phyloP scores from a whole-genome alignment of 1,284 basidiomycete genomes.

The Gomphus bonarii region DNA sequence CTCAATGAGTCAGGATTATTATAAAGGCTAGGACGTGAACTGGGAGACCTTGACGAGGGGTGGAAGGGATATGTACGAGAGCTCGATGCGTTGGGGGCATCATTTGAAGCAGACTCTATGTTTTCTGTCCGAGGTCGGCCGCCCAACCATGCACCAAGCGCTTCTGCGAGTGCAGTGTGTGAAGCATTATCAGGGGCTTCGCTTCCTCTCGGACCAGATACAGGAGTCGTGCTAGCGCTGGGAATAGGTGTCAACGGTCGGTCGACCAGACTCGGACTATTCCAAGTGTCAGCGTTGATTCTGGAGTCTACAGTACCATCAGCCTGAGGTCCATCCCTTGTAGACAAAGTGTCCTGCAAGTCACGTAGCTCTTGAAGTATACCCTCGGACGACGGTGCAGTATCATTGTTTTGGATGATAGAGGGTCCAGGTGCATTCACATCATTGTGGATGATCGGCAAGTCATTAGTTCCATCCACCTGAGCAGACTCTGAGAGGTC shows the following conservation, averaged over 20 bases:
- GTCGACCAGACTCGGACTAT: neutral
- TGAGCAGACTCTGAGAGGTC: neutral
- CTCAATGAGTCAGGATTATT: neutral
- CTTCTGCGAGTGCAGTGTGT: neutral
- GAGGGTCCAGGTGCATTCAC: neutral
- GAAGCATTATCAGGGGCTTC: neutral
- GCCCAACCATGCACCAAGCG: constrained; percentile 6
- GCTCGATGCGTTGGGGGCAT: neutral
- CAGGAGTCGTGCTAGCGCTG: neutral
- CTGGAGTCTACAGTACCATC: neutral
- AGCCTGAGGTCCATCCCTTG: neutral
- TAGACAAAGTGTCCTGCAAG: neutral
- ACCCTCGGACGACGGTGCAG: neutral
- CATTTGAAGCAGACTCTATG: neutral
- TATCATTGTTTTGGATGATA: neutral
- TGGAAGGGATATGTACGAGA: neutral
- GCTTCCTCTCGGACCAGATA: neutral
- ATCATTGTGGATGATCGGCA: neutral
- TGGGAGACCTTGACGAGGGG: neutral
- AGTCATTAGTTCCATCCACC: neutral
- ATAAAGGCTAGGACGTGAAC: neutral
- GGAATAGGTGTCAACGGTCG: constrained; percentile 1
- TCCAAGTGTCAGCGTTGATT: neutral
- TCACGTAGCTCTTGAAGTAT: constrained; percentile 5
- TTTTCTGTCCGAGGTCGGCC: neutral